These are phyloP conservation scores for Colletotrichum abscissum DNA, from an alignment of 2,329 filamentous ascomycete species.

Conservation along the genomic window DNA sequence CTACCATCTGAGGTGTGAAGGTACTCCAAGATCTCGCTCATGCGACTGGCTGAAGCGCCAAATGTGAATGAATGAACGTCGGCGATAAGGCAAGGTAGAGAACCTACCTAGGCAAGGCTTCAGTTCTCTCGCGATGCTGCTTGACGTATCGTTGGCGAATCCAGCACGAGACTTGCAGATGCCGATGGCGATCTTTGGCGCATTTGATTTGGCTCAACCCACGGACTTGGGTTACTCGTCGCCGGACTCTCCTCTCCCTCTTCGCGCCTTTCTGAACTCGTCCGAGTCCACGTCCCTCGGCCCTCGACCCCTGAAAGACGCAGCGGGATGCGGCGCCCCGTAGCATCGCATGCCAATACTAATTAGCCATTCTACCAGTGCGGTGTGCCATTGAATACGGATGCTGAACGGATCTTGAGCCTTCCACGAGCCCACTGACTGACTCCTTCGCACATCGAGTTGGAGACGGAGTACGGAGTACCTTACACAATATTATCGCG, in stretches of 20 bases:
- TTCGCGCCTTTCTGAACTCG: background rate
- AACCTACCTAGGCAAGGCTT: background rate
- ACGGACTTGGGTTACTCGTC: constrained; percentile 10
- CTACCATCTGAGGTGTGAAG: background rate
- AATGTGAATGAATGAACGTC: background rate
- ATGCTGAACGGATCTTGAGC: background rate
- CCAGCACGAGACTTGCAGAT: constrained; percentile 9
- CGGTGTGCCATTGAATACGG: background rate
- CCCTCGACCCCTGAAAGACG: constrained; percentile 23
- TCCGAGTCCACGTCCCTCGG: constrained; percentile 1
- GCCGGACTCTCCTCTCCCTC: background rate
- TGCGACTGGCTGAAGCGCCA: background rate
- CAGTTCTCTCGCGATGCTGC: background rate
- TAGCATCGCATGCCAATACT: constrained; percentile 24
- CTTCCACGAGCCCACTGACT: constrained; percentile 2
- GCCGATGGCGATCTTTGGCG: constrained; percentile 29
- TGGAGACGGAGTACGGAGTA: too few species aligned
- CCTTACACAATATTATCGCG: background rate
- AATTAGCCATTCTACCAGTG: background rate
- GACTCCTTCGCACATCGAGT: background rate
- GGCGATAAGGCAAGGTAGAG: too few species aligned
- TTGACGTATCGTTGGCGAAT: background rate
- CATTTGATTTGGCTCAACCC: constrained; percentile 17
- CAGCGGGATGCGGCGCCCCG: constrained; percentile 16
- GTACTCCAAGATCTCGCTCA: background rate